Evolutionary conservation across 2,329 filamentous ascomycete genomes (phyloP), one percentile per base, ranked within the genome.

Genomic region (Exophiala spinifera): DNA sequence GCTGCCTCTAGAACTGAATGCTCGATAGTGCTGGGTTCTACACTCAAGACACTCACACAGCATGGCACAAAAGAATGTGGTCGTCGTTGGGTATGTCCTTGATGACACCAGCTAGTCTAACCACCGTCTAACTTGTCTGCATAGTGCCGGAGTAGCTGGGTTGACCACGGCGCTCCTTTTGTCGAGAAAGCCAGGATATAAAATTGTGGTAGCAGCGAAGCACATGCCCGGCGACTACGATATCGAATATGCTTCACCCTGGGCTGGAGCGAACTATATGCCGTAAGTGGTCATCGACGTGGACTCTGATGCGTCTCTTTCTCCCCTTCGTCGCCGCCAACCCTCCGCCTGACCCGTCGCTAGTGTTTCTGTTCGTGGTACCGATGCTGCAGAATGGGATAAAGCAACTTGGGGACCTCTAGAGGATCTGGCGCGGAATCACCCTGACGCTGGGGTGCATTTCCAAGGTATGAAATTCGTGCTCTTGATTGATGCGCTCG

Each of bases 171-270:
- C 82, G 28, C 67, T 84, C 5, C 67, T 79, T 15, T 70, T 85
- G 15, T 80, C 81, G 17, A 74, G 72, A 53, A 75, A 79, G 59
- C 67, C 71, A 11, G 64, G 68, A 8, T 76, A 81, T 61, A 72
- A 73, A 28, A 71, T 91, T 59, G 88, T 86, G 0, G 73, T 91
- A 21, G 74, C 88, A 36, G 86, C 88, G 3, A 91, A 90, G 66
- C 86, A 92, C 67, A 90, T 94, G 85, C 89, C 89, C 0, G 89
- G 90, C 42, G 89, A 95, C 74, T 61, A 59, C 44, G 86, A 90
- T 61, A 84, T 89, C 63, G 85, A 91, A 74, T 95, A 94, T 69
- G 84, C 88, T 0, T 91, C 87, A 6, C 88, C 88, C 1, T 91
- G 88, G 85, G 88, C 88, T 1, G 88, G 88, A 11, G 88, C 88